Evolutionary conservation across 106 monocot species (phyloP).

Genomic region (Dendrobium catenatum): DNA sequence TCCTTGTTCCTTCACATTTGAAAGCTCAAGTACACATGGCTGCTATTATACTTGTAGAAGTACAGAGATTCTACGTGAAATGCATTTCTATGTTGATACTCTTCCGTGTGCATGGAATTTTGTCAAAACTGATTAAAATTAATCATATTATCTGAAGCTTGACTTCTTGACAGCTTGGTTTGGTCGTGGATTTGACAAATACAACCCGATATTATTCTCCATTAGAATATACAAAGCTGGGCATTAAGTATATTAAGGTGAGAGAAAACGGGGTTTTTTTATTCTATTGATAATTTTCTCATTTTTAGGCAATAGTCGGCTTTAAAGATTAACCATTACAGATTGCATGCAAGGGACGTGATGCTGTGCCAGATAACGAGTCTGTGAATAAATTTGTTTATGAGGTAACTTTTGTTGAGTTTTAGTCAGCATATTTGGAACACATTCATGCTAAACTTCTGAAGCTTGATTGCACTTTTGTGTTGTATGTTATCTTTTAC

Average conservation of each 20-base stretch:
- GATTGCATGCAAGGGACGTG: constrained; percentile 93
- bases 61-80: neutral
- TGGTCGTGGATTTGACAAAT: constrained; percentile 97
- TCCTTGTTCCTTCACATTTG: neutral
- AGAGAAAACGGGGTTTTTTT: neutral
- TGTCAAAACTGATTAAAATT: neutral
- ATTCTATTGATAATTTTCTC: neutral
- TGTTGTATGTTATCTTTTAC: neutral
- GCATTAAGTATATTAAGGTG: constrained; percentile 87
- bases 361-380: constrained; percentile 86
- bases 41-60: neutral
- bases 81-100: neutral
- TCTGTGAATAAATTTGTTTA: constrained; percentile 73
- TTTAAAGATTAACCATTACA: constrained; percentile 19
- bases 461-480: neutral
- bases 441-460: neutral
- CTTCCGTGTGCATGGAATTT: neutral
- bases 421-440: neutral
- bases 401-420: constrained; percentile 40
- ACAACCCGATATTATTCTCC: constrained; percentile 73
- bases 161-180: constrained; percentile 53
- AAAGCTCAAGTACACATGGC: neutral
- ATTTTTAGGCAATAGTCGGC: neutral
- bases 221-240: constrained; percentile 72
- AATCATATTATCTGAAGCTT: neutral